Conservation (phyloP, 345 rosid species). For the Gossypium anomalum region DNA sequence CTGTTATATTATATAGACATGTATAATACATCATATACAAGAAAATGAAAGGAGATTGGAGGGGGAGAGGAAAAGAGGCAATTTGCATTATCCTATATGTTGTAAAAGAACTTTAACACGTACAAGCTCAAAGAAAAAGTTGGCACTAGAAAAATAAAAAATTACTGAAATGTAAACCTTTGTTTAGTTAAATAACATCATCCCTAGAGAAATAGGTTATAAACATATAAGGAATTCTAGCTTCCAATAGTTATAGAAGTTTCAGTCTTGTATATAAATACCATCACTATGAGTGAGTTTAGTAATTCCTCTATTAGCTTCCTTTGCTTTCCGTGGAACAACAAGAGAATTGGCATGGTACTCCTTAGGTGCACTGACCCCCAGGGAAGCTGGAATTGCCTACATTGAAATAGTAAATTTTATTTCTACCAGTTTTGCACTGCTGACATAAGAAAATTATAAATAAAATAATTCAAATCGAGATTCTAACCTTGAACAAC, state of each 20-base stretch:
- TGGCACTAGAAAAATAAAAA: neutral
- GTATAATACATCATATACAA: neutral
- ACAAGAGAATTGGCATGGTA: conserved; percentile 94
- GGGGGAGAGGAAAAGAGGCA: neutral
- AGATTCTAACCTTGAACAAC: conserved; percentile 67
- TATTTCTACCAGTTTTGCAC: conserved; percentile 7
- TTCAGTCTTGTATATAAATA: conserved; percentile 21
- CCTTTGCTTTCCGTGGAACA: conserved; percentile 93
- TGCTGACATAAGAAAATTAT: conserved; percentile 4
- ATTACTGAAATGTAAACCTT: neutral
- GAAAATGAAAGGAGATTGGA: neutral
- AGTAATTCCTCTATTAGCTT: conserved; percentile 93
- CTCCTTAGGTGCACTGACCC: conserved; percentile 73
- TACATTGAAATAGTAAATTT: conserved; percentile 19
- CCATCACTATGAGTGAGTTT: conserved; percentile 86
- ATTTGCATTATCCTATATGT: neutral
- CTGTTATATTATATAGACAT: neutral
- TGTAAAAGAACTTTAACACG: neutral
- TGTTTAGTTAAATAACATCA: neutral
- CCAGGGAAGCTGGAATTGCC: conserved; percentile 93
- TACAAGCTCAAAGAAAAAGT: neutral
- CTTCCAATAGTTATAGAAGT: neutral
- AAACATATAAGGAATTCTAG: neutral
- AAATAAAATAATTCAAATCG: neutral
- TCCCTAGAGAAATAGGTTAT: neutral